A percentile compares a stretch with the other conserved stretches of the same genome.
phyloP scores from a whole-genome alignment of 345 rosid genomes.

The Rubroshorea leprosula region DNA sequence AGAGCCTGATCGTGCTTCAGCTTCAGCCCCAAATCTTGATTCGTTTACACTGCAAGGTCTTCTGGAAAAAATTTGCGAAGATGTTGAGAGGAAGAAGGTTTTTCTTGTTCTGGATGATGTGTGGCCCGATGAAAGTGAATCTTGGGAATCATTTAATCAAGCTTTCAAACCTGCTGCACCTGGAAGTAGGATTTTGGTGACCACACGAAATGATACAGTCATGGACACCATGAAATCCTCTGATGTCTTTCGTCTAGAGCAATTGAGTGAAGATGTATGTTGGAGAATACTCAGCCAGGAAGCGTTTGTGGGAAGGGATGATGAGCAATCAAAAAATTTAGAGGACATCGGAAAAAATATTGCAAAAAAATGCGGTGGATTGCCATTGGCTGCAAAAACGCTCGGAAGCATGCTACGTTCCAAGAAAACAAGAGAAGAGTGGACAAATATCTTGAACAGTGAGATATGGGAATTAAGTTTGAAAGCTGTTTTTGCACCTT shows the following conservation, averaged over 20 bases:
- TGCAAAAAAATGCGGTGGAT: background rate
- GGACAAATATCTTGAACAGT: background rate
- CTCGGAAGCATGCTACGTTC: too few species aligned
- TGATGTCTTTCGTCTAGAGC: background rate
- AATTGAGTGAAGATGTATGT: background rate
- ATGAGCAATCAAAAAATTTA: background rate
- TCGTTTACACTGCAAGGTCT: background rate
- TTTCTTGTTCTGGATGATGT: conserved; percentile 7
- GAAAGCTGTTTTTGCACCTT: background rate
- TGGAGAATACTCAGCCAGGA: background rate
- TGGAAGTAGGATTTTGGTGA: conserved; percentile 1
- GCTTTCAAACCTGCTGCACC: background rate
- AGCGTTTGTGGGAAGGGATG: background rate
- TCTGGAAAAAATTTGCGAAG: background rate
- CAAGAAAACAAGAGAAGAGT: background rate
- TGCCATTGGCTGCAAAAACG: background rate
- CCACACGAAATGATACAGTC: background rate
- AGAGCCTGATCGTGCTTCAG: background rate
- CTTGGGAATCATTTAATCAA: background rate
- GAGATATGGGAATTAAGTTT: background rate
- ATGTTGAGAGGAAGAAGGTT: background rate
- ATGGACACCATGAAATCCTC: background rate
- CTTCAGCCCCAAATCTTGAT: background rate
- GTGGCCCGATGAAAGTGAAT: background rate
- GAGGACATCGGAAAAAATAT: background rate